Conservation (phyloP, 2,329 filamentous ascomycete species). For the Lomentospora prolificans region DNA sequence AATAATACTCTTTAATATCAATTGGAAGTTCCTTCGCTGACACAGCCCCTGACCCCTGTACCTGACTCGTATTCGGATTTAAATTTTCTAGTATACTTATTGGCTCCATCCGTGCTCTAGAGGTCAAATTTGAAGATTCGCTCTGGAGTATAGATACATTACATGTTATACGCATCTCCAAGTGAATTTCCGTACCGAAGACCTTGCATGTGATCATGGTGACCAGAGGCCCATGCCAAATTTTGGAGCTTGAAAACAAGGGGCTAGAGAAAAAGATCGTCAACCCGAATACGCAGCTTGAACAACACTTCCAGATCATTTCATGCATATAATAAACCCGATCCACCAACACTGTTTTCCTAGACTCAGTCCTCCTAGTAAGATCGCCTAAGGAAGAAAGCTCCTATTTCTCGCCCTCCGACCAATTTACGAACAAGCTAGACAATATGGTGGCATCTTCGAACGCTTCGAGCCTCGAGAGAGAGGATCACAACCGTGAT, state of each 20-base stretch:
- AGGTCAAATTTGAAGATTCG: too few relatives aligned
- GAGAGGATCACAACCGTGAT: constrained; percentile 77
- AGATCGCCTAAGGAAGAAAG: too few relatives aligned
- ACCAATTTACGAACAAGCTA: constrained; percentile 13
- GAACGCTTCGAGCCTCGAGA: constrained; percentile 49
- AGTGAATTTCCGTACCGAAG: neutral
- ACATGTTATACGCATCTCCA: neutral
- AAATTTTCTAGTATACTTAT: neutral
- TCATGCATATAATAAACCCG: too few relatives aligned
- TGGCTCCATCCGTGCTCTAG: neutral
- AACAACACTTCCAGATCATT: too few relatives aligned
- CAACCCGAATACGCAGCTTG: neutral
- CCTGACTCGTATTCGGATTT: constrained; percentile 2
- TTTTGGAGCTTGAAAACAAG: neutral
- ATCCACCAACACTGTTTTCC: too few relatives aligned
- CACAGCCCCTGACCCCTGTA: neutral
- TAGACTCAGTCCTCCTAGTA: too few relatives aligned
- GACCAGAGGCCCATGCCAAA: neutral
- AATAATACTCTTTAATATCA: too few relatives aligned
- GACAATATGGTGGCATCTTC: constrained; percentile 31
- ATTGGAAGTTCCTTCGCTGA: neutral
- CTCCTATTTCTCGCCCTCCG: too few relatives aligned
- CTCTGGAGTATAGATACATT: neutral
- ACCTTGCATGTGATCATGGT: neutral
- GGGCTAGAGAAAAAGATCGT: neutral